phyloP scores from a whole-genome alignment of 805 yeast species.

The Wickerhamomyces canadensis region DNA sequence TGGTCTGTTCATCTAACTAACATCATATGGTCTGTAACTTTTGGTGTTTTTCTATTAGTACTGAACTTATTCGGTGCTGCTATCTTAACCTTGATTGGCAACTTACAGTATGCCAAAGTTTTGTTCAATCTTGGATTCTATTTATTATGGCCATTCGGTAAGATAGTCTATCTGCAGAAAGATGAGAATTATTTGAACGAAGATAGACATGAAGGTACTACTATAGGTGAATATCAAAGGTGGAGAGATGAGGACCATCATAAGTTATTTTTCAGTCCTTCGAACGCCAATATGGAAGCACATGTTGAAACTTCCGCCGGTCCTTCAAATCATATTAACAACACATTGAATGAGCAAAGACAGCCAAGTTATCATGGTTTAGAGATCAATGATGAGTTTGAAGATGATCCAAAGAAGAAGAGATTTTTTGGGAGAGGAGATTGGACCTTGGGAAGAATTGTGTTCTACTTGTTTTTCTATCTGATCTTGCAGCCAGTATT shows the following conservation, averaged over 20 bases:
- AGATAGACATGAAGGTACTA: conserved; percentile 84
- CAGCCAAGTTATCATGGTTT: conserved; percentile 10
- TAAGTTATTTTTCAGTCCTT: conserved; percentile 62
- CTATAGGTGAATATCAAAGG: conserved; percentile 74
- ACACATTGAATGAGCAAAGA: neutral
- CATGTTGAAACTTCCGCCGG: neutral
- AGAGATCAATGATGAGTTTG: conserved; percentile 12
- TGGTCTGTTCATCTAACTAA: conserved; percentile 66
- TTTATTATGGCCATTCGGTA: conserved; percentile 83
- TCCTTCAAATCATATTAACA: neutral
- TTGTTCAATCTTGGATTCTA: conserved; percentile 63
- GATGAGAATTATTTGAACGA: conserved; percentile 80
- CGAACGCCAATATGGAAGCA: conserved; percentile 12
- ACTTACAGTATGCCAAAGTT: conserved; percentile 54
- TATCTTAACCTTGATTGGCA: conserved; percentile 38
- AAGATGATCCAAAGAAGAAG: conserved; percentile 28
- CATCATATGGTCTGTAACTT: conserved; percentile 62
- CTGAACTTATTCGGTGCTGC: conserved; percentile 46
- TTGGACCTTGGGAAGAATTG: conserved; percentile 81
- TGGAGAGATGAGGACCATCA: conserved; percentile 80
- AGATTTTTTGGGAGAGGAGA: conserved; percentile 87
- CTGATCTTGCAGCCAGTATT: conserved; percentile 64
- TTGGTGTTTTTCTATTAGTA: conserved; percentile 59
- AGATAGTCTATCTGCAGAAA: conserved; percentile 68
- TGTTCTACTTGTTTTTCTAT: conserved; percentile 71